Conservation (phyloP, 805 yeast genomes). For the Millerago galiae region DNA sequence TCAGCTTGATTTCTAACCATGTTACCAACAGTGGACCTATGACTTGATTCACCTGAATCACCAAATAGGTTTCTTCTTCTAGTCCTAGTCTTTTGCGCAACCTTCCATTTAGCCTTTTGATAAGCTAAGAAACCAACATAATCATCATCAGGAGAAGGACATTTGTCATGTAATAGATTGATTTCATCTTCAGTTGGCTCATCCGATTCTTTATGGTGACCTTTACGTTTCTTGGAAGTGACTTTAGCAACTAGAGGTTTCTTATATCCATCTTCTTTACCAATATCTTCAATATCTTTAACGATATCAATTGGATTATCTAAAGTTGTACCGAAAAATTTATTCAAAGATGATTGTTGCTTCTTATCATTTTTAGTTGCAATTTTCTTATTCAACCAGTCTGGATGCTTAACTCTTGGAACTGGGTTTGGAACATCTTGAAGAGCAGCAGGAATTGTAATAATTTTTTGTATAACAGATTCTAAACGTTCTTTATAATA, state of each 20-base stretch:
- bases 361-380: slow-evolving; percentile 53
- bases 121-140: slow-evolving; percentile 63
- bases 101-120: slow-evolving; percentile 84
- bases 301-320: slow-evolving; percentile 36
- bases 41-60: slow-evolving; percentile 41
- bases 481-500: slow-evolving; percentile 88
- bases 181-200: slow-evolving; percentile 44
- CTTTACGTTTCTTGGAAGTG: slow-evolving; percentile 27
- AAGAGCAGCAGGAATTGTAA: slow-evolving; percentile 95
- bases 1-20: slow-evolving; percentile 77
- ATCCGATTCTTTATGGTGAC: slow-evolving; percentile 26
- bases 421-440: slow-evolving; percentile 88
- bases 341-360: slow-evolving; percentile 61
- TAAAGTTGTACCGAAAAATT: slow-evolving; percentile 46
- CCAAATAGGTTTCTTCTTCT: slow-evolving; percentile 82
- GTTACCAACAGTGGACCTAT: slow-evolving; percentile 56
- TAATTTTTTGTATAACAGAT: slow-evolving; percentile 88
- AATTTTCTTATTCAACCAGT: slow-evolving; percentile 74
- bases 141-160: slow-evolving; percentile 64
- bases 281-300: slow-evolving; percentile 74
- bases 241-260: slow-evolving; percentile 31
- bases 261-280: slow-evolving; percentile 26
- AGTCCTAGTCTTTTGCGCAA: slow-evolving; percentile 63
- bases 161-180: slow-evolving; percentile 40
- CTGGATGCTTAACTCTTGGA: slow-evolving; percentile 90